Percentiles rank a stretch among this genome's conserved stretches.
Conservation (phyloP, 805 yeast genomes). For the Torulaspora gathmanii region DNA sequence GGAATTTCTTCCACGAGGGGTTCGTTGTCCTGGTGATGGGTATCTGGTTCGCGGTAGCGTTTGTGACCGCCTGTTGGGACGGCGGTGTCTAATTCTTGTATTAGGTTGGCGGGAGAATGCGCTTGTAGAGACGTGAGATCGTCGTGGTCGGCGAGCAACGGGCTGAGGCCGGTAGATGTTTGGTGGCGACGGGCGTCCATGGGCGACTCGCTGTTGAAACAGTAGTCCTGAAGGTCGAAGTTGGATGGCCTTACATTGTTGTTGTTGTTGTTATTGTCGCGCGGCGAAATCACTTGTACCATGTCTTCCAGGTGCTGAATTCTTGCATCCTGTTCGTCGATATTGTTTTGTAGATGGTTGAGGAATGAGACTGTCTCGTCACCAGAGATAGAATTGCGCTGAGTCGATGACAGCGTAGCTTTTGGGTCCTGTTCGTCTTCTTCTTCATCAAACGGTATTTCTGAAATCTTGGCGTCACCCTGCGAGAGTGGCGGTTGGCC, state of each 20-base stretch:
- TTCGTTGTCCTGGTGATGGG: slow-evolving; percentile 1
- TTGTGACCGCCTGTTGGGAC: slow-evolving; percentile 2
- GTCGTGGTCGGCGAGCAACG: slow-evolving; percentile 10
- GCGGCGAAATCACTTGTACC: slow-evolving; percentile 19
- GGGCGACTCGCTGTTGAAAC: slow-evolving; percentile 10
- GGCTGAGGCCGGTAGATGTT: slow-evolving; percentile 9
- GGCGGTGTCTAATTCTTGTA: slow-evolving; percentile 7
- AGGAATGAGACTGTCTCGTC: slow-evolving; percentile 15
- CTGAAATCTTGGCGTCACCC: slow-evolving; percentile 22
- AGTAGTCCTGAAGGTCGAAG: slow-evolving; percentile 21
- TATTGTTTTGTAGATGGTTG: slow-evolving; percentile 27
- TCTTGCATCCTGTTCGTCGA: slow-evolving; percentile 31
- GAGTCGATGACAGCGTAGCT: background rate
- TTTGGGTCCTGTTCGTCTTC: slow-evolving; percentile 9
- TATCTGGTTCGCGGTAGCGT: slow-evolving; percentile 6
- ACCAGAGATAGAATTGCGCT: slow-evolving; percentile 6
- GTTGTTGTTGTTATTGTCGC: no score
- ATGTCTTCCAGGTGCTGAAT: slow-evolving; percentile 33
- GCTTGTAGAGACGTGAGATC: slow-evolving; percentile 11
- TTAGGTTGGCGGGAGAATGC: slow-evolving; percentile 9
- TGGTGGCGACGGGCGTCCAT: slow-evolving; percentile 5
- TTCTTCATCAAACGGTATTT: slow-evolving; percentile 26
- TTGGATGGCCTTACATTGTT: slow-evolving; percentile 7
- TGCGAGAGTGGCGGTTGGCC: background rate
- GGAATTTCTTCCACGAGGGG: slow-evolving; percentile 13